These are phyloP conservation scores for Wickerhamiella vanderwaltii DNA, from an alignment of 805 yeast species.

Conservation along the genomic window DNA sequence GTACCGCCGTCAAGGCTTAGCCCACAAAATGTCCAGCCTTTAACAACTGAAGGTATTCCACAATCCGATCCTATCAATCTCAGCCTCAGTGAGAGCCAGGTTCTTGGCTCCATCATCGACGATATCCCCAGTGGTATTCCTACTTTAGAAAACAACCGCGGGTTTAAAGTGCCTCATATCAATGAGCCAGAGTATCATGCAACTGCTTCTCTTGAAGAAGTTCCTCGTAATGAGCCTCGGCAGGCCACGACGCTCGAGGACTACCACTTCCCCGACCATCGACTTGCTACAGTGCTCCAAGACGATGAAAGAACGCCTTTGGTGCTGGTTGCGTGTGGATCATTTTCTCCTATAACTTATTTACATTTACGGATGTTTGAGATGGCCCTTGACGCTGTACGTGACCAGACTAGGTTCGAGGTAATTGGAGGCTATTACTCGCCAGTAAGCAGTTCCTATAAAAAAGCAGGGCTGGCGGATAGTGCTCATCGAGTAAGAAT, in stretches of 20 bases:
- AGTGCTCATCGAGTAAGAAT: constrained; percentile 84
- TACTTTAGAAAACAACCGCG: constrained; percentile 9
- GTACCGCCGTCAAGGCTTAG: constrained; percentile 59
- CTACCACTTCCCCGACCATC: constrained; percentile 78
- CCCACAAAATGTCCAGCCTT: neutral
- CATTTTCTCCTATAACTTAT: constrained; percentile 91
- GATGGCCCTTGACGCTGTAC: constrained; percentile 90
- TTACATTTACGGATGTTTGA: constrained; percentile 94
- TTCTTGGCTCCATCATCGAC: constrained; percentile 8
- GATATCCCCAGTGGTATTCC: constrained; percentile 22
- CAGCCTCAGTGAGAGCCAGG: constrained; percentile 8
- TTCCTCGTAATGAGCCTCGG: constrained; percentile 84
- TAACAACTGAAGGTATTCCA: constrained; percentile 28
- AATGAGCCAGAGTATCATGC: constrained; percentile 23
- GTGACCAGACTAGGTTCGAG: constrained; percentile 87
- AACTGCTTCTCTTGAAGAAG: constrained; percentile 91
- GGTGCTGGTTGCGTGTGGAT: constrained; percentile 94
- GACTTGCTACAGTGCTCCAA: constrained; percentile 55
- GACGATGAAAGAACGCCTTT: constrained; percentile 76
- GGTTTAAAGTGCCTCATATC: constrained; percentile 22
- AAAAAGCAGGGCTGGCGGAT: constrained; percentile 84
- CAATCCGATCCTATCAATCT: constrained; percentile 22
- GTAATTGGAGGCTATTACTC: constrained; percentile 94
- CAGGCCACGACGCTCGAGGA: constrained; percentile 62
- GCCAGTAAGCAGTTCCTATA: constrained; percentile 82